Evolutionary conservation across 352 stramenopile species (phyloP).

Genomic region (Globisporangium apiculatum): DNA sequence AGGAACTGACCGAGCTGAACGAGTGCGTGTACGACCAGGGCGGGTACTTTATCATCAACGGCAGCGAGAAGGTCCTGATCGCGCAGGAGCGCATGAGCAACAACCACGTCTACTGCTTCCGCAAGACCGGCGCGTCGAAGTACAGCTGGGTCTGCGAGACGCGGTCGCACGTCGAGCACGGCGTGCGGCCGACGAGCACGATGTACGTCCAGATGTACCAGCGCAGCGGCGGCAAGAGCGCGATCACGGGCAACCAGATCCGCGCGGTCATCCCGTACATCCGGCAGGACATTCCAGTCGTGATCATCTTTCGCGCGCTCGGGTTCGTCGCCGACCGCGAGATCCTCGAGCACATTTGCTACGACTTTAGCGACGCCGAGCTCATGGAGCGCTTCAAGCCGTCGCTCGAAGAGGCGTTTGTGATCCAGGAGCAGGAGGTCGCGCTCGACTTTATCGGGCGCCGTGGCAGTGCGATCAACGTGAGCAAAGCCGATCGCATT

Average conservation of each 20-base stretch:
- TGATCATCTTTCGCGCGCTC: slow-evolving; percentile 99
- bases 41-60: slow-evolving; percentile 99
- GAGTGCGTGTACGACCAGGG: slow-evolving; percentile 99
- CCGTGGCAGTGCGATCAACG: slow-evolving; percentile 92
- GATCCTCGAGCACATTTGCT: slow-evolving; percentile 99
- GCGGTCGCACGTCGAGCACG: slow-evolving; percentile 94
- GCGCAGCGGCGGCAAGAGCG: slow-evolving; percentile 90
- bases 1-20: slow-evolving; percentile 91
- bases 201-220: slow-evolving; percentile 99
- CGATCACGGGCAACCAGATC: slow-evolving; percentile 98
- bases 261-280: slow-evolving; percentile 97
- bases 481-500: slow-evolving; percentile 97
- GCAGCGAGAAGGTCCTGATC: slow-evolving; percentile 98
- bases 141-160: slow-evolving; percentile 96
- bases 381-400: slow-evolving; percentile 99
- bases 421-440: slow-evolving; percentile 97
- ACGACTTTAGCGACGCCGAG: slow-evolving; percentile 96
- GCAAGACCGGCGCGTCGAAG: slow-evolving; percentile 97
- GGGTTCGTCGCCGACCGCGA: slow-evolving; percentile 95
- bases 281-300: slow-evolving; percentile 96
- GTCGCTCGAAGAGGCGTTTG: slow-evolving; percentile 97
- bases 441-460: slow-evolving; percentile 99
- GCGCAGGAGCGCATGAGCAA: slow-evolving; percentile 99
- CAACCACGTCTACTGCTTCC: slow-evolving; percentile 99
- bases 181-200: slow-evolving; percentile 92